Conservation (phyloP, 805 yeast genomes). For the Cyberlindnera euphorbiiphila region DNA sequence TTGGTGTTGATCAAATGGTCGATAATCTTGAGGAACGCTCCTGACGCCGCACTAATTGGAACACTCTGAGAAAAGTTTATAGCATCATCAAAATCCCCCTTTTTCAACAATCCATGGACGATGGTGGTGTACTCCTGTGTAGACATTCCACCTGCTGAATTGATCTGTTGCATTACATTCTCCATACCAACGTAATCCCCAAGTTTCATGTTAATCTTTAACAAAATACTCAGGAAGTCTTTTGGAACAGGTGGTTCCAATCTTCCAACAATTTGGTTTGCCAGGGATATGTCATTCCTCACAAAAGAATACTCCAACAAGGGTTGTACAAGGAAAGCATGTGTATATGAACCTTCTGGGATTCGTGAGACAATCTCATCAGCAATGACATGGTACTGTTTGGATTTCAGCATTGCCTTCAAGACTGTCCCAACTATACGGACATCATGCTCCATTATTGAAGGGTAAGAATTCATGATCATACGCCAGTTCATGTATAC, state of each 20-base stretch:
- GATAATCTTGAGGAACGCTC: slow-evolving; percentile 15
- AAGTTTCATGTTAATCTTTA: slow-evolving; percentile 18
- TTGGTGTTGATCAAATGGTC: slow-evolving; percentile 12
- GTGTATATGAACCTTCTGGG: slow-evolving; percentile 12
- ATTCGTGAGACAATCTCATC: slow-evolving; percentile 19
- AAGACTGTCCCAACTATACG: slow-evolving; percentile 15
- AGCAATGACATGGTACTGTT: slow-evolving; percentile 12
- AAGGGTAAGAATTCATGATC: slow-evolving; percentile 13
- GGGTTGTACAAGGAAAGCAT: slow-evolving; percentile 13
- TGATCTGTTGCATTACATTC: slow-evolving; percentile 20
- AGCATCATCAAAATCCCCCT: slow-evolving; percentile 12
- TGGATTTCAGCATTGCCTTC: slow-evolving; percentile 13
- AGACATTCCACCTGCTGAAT: slow-evolving; percentile 12
- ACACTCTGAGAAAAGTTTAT: slow-evolving; percentile 6
- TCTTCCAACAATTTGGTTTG: slow-evolving; percentile 15
- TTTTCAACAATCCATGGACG: slow-evolving; percentile 17
- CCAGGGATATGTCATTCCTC: slow-evolving; percentile 10
- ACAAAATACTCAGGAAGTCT: slow-evolving; percentile 14
- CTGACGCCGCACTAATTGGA: slow-evolving; percentile 4
- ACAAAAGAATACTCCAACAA: slow-evolving; percentile 14
- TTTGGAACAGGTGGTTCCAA: slow-evolving; percentile 18
- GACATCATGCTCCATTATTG: slow-evolving; percentile 19
- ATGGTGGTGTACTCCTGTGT: slow-evolving; percentile 20
- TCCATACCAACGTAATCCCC: slow-evolving; percentile 22
- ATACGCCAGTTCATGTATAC: slow-evolving; percentile 21